Percentiles rank a stretch among this genome's conserved stretches.
phyloP scores from a whole-genome alignment of 495 filamentous ascomycete genomes.

The Podospora bellae-mahoneyi region DNA sequence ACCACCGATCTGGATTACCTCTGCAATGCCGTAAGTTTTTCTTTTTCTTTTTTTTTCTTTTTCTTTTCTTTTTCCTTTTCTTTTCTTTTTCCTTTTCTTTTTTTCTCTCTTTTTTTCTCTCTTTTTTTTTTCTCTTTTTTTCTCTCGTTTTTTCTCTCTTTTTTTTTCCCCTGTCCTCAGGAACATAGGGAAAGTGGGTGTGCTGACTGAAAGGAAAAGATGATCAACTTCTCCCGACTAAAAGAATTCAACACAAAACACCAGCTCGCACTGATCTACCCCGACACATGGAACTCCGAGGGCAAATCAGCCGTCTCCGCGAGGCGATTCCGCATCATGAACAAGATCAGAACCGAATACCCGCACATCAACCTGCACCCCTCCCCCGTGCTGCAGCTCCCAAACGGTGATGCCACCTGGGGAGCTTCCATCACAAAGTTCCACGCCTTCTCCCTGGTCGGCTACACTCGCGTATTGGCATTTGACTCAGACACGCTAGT shows the following conservation, averaged over 20 bases:
- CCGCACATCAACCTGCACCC: conserved; percentile 1
- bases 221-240: conserved; percentile 7
- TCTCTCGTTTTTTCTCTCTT: too few relatives aligned
- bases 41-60: too few relatives aligned
- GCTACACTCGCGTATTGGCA: not conserved
- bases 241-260: not conserved
- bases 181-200: not conserved
- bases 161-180: too few relatives aligned
- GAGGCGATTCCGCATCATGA: not conserved
- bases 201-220: not conserved
- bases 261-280: conserved; percentile 1
- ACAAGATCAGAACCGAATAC: not conserved
- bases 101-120: too few relatives aligned
- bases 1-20: conserved; percentile 1
- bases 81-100: too few relatives aligned
- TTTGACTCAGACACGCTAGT: conserved; percentile 8
- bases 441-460: conserved; percentile 6
- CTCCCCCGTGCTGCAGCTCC: not conserved
- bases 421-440: not conserved
- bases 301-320: not conserved
- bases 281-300: conserved; percentile 4
- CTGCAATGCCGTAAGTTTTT: conserved; percentile 6
- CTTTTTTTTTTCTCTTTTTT: too few relatives aligned
- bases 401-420: not conserved
- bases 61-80: too few relatives aligned